Evolutionary conservation across 495 filamentous ascomycete genomes (phyloP), one percentile per base, ranked within the genome.

Genomic region (Hypoxylon fragiforme): DNA sequence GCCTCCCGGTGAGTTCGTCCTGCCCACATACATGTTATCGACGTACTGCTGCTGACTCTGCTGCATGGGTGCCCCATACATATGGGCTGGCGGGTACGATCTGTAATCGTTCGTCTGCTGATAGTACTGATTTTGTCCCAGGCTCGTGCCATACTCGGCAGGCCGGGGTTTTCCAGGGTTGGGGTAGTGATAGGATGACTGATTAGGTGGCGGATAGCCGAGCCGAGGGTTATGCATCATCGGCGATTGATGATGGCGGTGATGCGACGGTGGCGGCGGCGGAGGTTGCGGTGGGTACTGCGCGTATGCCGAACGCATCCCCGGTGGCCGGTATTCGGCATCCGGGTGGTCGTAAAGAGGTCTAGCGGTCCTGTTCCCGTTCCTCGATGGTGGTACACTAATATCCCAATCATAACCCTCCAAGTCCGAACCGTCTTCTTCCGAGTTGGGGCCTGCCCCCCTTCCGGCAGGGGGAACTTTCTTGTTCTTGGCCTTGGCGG

Each of bases 401-500:
- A 65, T 36, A 68, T 74, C 31, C 72, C 78, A 62, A 3, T 67
- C 60, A 13, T 68, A 67, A 5, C 48, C 51, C 9, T 57, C 62
- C 1, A 68, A 55, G 32, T 63, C 66, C 32, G 35, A 66, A 19
- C 65, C 70, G 30, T 76, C 71, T 22, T 75, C 77, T 19, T 73
- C 73, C 16, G 64, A 72, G 30, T 69, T 70, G 15, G 20, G 31
- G 0, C 41, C 26, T 4, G 15, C 20, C 0, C 34, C 44, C 14
- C 39, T 56, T 13, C 44, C 19, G 16, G 7, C 21, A 3, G 24
- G 18, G 2, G 0, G 18, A 1, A 28, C 2, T 44, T 66, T 66
- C 50, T 62, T 62, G 24, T 76, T 84, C 47, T 72, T 74, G 19
- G 85, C 75, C 69, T 96, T 96, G 42, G 85, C 79, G 1, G 94